Conservation (phyloP, 2,329 filamentous ascomycete genomes). For the Celoporthe dispersa region DNA sequence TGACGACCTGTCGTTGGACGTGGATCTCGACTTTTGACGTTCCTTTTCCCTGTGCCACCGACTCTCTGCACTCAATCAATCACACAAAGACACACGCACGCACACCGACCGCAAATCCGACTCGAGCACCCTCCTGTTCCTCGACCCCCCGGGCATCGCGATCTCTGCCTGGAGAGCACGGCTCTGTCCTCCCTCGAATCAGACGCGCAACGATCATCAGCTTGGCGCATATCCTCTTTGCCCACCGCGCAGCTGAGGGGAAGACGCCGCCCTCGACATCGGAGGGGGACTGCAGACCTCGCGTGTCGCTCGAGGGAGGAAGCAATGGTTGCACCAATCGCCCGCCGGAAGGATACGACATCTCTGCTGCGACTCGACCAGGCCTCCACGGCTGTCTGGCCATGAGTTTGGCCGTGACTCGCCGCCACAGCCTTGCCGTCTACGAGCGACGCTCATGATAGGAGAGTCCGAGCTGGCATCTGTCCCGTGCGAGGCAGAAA, state of each 20-base stretch:
- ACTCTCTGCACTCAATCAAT: background rate
- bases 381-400: conserved; percentile 19
- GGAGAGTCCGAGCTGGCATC: background rate
- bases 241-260: background rate
- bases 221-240: background rate
- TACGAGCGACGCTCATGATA: conserved; percentile 13
- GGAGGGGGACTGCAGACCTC: background rate
- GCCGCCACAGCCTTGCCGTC: conserved; percentile 17
- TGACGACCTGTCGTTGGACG: background rate
- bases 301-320: conserved; percentile 2
- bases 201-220: conserved; percentile 5
- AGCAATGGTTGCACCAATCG: conserved; percentile 25
- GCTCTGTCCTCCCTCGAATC: background rate
- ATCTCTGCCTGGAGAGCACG: background rate
- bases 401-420: conserved; percentile 16
- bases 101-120: background rate
- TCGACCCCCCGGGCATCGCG: background rate
- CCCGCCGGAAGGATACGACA: background rate
- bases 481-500: background rate
- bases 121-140: background rate
- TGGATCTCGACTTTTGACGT: conserved; percentile 3
- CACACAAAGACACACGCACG: background rate
- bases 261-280: background rate
- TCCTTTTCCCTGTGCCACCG: background rate
- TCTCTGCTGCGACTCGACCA: conserved; percentile 16